These are phyloP conservation scores for Leccinum arenicola DNA, from an alignment of 768 basidiomycete genomes.

Conservation along the genomic window DNA sequence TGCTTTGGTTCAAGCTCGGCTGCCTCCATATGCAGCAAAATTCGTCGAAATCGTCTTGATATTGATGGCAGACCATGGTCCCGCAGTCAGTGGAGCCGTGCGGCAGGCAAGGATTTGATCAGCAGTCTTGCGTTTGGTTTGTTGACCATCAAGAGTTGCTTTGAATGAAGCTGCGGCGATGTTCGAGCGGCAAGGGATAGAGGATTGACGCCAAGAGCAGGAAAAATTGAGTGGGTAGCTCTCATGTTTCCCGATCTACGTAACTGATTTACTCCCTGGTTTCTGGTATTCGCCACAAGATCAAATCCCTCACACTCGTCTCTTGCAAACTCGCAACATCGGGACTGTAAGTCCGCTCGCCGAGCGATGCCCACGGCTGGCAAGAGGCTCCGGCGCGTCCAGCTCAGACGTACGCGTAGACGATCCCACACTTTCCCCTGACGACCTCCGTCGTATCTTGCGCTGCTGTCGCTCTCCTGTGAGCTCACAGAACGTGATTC, in stretches of 20 bases:
- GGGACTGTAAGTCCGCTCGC: constrained; percentile 48
- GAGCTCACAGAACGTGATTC: constrained; percentile 30
- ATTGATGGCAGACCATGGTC: constrained; percentile 98
- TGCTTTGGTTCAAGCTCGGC: constrained; percentile 96
- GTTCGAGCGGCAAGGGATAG: constrained; percentile 86
- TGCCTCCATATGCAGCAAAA: constrained; percentile 93
- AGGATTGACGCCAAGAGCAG: constrained; percentile 89
- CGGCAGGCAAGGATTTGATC: constrained; percentile 93
- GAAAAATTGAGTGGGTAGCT: constrained; percentile 82
- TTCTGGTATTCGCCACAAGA: constrained; percentile 99
- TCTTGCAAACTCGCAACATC: constrained; percentile 47
- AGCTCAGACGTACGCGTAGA: constrained; percentile 51
- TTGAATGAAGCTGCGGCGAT: constrained; percentile 96
- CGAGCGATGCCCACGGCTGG: constrained; percentile 28
- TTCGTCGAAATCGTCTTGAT: constrained; percentile 99
- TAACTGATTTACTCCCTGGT: constrained; percentile 42
- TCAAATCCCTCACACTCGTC: constrained; percentile 80
- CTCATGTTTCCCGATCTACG: background rate
- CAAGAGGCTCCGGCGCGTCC: constrained; percentile 41
- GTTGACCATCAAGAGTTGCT: constrained; percentile 95
- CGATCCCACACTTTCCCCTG: constrained; percentile 50
- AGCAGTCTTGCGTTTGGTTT: constrained; percentile 95
- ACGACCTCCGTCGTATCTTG: constrained; percentile 42
- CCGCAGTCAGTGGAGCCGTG: constrained; percentile 98
- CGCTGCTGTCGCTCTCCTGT: constrained; percentile 31